phyloP scores from a whole-genome alignment of 345 rosid genomes.

The Rubroshorea leprosula region DNA sequence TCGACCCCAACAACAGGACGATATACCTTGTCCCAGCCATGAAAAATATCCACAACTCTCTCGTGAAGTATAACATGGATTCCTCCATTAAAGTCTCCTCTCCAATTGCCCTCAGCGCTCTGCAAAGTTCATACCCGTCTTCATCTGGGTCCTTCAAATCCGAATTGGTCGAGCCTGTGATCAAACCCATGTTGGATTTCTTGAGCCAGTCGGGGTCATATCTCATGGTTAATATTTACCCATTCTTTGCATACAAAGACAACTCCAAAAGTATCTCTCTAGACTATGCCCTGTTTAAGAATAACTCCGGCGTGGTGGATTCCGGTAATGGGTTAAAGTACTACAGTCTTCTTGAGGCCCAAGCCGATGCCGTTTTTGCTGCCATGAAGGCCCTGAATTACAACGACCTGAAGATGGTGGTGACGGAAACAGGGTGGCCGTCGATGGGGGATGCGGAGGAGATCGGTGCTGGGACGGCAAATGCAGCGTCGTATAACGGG shows the following conservation, averaged over 20 bases:
- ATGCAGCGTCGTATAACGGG: slow-evolving; percentile 83
- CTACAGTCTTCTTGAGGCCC: slow-evolving; percentile 77
- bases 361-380: slow-evolving; percentile 80
- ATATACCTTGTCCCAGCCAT: slow-evolving; percentile 71
- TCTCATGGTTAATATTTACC: slow-evolving; percentile 79
- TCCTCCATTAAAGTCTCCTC: too few species aligned
- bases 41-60: slow-evolving; percentile 58
- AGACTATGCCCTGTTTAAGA: slow-evolving; percentile 63
- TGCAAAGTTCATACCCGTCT: slow-evolving; percentile 68
- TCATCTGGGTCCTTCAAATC: slow-evolving; percentile 72
- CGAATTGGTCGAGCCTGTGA: slow-evolving; percentile 48
- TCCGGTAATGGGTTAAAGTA: slow-evolving; percentile 73
- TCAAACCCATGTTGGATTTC: slow-evolving; percentile 73
- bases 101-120: slow-evolving; percentile 61
- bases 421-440: slow-evolving; percentile 96
- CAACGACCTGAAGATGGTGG: slow-evolving; percentile 53
- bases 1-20: slow-evolving; percentile 63
- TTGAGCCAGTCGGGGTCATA: slow-evolving; percentile 52
- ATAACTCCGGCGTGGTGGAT: too few species aligned
- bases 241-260: slow-evolving; percentile 71
- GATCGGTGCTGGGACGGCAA: slow-evolving; percentile 52
- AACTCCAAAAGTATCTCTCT: slow-evolving; percentile 59
- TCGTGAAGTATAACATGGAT: slow-evolving; percentile 46
- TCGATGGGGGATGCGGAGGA: slow-evolving; percentile 74
- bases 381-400: slow-evolving; percentile 70